Percentiles rank a stretch among this genome's conserved stretches.
Evolutionary conservation across 805 yeast genomes (phyloP).

Genomic region (Cyberlindnera mississippiensis): DNA sequence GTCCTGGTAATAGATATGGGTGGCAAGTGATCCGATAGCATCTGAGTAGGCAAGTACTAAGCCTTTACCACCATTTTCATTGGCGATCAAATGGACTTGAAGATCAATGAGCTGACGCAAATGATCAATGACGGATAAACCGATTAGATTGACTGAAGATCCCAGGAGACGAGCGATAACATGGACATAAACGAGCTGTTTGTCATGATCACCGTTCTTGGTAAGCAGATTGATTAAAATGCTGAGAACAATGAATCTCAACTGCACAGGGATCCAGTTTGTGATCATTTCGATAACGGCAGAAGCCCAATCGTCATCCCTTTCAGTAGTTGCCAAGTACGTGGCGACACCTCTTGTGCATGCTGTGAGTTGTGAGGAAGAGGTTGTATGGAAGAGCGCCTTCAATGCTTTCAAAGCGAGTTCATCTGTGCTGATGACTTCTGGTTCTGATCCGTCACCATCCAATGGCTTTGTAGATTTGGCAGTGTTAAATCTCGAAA

Average conservation of each 20-base stretch:
- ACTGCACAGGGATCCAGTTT: constrained; percentile 76
- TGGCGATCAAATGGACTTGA: constrained; percentile 34
- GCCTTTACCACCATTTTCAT: constrained; percentile 21
- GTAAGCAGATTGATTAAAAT: constrained; percentile 38
- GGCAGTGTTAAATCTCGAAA: constrained; percentile 21
- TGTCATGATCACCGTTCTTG: constrained; percentile 17
- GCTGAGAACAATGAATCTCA: constrained; percentile 60
- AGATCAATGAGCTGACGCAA: constrained; percentile 53
- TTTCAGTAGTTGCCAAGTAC: constrained; percentile 36
- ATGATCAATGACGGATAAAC: constrained; percentile 79
- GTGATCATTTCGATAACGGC: constrained; percentile 60
- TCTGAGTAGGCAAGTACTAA: constrained; percentile 44
- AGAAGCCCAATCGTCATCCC: constrained; percentile 45
- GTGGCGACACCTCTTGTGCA: constrained; percentile 51
- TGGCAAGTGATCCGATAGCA: constrained; percentile 66
- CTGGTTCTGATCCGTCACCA: constrained; percentile 13
- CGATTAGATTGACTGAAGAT: constrained; percentile 79
- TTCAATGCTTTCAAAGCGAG: constrained; percentile 42
- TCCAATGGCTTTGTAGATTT: constrained; percentile 8
- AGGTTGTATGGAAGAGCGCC: constrained; percentile 59
- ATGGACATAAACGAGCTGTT: constrained; percentile 34
- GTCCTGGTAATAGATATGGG: constrained; percentile 79
- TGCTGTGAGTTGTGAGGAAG: constrained; percentile 54
- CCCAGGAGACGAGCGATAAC: constrained; percentile 58
- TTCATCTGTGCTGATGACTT: constrained; percentile 27